These are phyloP conservation scores for Cordyceps tenuipes DNA, from an alignment of 2,329 filamentous ascomycete species.

Conservation along the genomic window DNA sequence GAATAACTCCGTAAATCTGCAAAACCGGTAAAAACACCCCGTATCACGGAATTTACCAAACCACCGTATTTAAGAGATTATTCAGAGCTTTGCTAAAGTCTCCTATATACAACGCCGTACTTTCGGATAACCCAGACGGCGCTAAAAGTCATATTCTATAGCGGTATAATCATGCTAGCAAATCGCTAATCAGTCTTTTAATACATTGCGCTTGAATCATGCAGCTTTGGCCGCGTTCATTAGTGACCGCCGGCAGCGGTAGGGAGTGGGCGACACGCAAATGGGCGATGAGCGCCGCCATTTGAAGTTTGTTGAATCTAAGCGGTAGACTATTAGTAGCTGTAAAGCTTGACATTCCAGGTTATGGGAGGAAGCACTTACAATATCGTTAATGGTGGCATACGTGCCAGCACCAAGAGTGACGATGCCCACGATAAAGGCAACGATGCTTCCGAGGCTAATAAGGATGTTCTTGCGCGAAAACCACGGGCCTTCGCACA, in stretches of 20 bases:
- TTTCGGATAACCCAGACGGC: background rate
- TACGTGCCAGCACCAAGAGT: constrained; percentile 23
- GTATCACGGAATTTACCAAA: no score
- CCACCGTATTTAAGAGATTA: no score
- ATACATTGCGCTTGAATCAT: constrained; percentile 2
- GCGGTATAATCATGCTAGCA: background rate
- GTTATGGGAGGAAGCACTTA: constrained; percentile 13
- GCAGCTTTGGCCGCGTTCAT: background rate
- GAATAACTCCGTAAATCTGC: no score
- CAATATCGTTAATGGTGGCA: constrained; percentile 22
- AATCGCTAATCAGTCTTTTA: constrained; percentile 2
- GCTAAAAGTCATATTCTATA: background rate
- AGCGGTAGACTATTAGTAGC: background rate
- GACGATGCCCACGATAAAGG: constrained; percentile 21
- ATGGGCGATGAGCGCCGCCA: constrained; percentile 1
- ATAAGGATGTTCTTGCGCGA: constrained; percentile 19
- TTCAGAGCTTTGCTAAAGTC: background rate
- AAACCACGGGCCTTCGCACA: constrained; percentile 20
- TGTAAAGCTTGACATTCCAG: background rate
- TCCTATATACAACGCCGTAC: background rate
- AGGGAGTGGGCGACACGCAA: constrained; percentile 8
- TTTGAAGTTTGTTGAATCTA: constrained; percentile 8
- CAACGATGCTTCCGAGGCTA: constrained; percentile 19
- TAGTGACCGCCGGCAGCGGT: background rate
- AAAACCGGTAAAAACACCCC: no score